Base-by-base conservation (phyloP, 495 filamentous ascomycete species). In the Penicillium desertorum region DNA sequence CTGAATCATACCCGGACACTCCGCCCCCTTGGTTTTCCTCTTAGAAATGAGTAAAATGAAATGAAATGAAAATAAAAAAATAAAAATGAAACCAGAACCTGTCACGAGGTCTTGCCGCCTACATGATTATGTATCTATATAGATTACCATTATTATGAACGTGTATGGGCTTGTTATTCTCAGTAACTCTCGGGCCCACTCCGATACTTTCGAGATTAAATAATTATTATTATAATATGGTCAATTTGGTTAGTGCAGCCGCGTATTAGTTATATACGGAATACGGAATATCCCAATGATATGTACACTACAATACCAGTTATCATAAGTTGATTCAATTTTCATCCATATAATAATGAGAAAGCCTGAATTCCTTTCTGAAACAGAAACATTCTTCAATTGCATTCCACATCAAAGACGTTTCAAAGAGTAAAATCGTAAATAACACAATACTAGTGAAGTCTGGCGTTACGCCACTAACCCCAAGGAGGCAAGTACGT, bases 381-480 rank as follows among this genome's bases (percentile, higher is more conserved):
- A 47, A 29, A 29, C 45, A 17, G 7, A 34, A n/a, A 37, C 34
- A 39, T 39, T 17, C 16, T n/a, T 27, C 45, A 47, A 47, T 47
- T 30, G 25, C 45, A 29, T 47, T 29, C 45, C 25, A 44, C 20
- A 23, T 14, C 20, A n/a, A 20, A 16, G 3, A 19, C 30, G 16
- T 29, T 17, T 39, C 36, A 39, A 39, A 39, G 5, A 10, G 36
- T 39, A 39, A 17, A n/a, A 39, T 17, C 0, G 10, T 39, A 17
- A 59, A 54, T 32, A 20, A n/a, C 30, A 36, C 42, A 19, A 44
- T 54, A 54, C 43, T 54, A 54, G 51, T 27, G 16, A 17, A 30
- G 23, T 47, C 45, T 30, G 45, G 56, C 49, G 36, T 51, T 50
- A 54, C 61, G 49, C 54, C 57, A 46, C 61, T 60, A 63, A 53